Conservation (phyloP, 208 protist species). For the Angomonas deanei region DNA sequence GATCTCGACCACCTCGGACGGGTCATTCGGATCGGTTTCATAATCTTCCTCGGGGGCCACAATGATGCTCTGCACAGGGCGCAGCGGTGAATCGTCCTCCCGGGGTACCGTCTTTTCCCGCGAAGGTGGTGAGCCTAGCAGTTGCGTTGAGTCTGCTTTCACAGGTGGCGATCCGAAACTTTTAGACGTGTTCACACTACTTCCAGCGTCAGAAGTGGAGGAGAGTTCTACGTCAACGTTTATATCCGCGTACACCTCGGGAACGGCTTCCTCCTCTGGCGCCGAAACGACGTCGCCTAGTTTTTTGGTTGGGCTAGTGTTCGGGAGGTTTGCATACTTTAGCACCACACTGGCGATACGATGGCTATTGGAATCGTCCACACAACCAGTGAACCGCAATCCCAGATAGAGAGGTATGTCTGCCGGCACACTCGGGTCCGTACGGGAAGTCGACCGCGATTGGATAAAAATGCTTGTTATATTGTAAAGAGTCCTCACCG, state of each 20-base stretch:
- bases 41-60: conserved; percentile 3
- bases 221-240: not conserved
- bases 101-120: not conserved
- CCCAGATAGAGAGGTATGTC: conserved; percentile 38
- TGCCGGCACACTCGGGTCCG: conserved; percentile 5
- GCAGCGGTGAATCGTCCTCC: conserved; percentile 11
- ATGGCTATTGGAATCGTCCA: conserved; percentile 43
- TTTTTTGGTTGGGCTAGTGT: not conserved
- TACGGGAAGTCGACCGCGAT: not conserved
- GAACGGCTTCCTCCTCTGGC: not conserved
- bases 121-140: not conserved
- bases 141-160: no score
- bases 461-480: conserved; percentile 34
- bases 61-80: conserved; percentile 18
- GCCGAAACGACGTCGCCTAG: not conserved
- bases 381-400: conserved; percentile 49
- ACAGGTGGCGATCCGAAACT: no score
- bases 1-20: not conserved
- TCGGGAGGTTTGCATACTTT: conserved; percentile 20
- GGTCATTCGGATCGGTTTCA: not conserved
- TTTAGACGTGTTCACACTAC: not conserved
- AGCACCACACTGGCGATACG: conserved; percentile 40
- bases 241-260: not conserved
- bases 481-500: conserved; percentile 44
- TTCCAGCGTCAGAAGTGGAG: not conserved